Percentiles rank a stretch among this genome's conserved stretches.
Conservation (phyloP, 2,329 filamentous ascomycete species). For the Mycosphaerella sp. region DNA sequence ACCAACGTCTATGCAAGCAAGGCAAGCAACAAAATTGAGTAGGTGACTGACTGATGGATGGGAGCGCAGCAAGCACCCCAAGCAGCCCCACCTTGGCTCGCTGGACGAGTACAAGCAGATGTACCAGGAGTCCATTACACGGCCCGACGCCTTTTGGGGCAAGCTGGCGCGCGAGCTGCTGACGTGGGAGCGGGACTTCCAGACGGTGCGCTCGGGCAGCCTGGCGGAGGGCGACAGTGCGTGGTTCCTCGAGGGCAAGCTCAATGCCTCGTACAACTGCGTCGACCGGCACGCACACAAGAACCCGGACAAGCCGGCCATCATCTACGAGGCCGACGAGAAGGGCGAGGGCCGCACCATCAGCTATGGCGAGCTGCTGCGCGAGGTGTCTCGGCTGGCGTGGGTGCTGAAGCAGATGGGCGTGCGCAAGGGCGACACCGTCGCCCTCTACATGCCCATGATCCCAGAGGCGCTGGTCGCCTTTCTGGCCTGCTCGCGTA, state of each 20-base stretch:
- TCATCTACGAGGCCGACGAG: slow-evolving; percentile 99
- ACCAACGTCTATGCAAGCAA: no score
- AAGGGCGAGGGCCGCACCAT: slow-evolving; percentile 77
- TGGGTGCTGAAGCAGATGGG: slow-evolving; percentile 91
- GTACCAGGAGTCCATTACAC: slow-evolving; percentile 77
- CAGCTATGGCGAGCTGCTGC: slow-evolving; percentile 86
- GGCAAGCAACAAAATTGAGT: no score
- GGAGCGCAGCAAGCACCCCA: slow-evolving; percentile 51
- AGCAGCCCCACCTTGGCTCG: slow-evolving; percentile 53
- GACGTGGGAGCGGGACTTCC: slow-evolving; percentile 83
- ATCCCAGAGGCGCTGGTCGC: slow-evolving; percentile 92
- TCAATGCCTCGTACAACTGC: slow-evolving; percentile 97
- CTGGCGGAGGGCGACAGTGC: slow-evolving; percentile 75
- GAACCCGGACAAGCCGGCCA: slow-evolving; percentile 85
- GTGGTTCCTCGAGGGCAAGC: slow-evolving; percentile 88
- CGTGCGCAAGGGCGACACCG: slow-evolving; percentile 93
- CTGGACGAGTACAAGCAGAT: slow-evolving; percentile 58
- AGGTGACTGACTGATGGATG: slow-evolving; percentile 4
- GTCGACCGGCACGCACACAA: slow-evolving; percentile 95
- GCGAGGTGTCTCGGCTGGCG: slow-evolving; percentile 81
- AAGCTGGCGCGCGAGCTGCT: slow-evolving; percentile 79
- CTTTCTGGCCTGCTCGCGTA: slow-evolving; percentile 83
- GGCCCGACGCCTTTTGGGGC: slow-evolving; percentile 87
- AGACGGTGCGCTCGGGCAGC: slow-evolving; percentile 75
- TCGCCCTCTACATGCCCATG: slow-evolving; percentile 97